Percentiles rank a stretch among this genome's conserved stretches.
Evolutionary conservation across 306 rosid genomes (phyloP).

Genomic region (Prunus salicina): DNA sequence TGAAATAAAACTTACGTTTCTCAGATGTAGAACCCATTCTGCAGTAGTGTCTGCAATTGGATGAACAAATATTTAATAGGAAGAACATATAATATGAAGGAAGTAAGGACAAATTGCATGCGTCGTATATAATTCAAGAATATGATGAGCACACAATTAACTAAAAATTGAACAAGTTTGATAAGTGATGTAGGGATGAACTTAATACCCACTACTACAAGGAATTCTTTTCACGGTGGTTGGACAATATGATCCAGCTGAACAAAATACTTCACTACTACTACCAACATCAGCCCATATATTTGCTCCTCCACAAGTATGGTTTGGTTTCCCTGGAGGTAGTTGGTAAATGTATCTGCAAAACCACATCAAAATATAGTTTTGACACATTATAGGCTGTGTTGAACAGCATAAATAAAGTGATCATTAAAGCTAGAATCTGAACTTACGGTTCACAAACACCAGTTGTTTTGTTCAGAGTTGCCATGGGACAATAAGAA

Average conservation of each 20-base stretch:
- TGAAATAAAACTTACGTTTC: slow-evolving; percentile 50
- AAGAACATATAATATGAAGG: slow-evolving; percentile 14
- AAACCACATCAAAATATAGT: slow-evolving; percentile 11
- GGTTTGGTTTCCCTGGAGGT: slow-evolving; percentile 76
- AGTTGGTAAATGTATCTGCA: slow-evolving; percentile 85
- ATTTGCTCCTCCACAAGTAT: slow-evolving; percentile 96
- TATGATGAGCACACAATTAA: background rate
- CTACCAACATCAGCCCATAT: slow-evolving; percentile 81
- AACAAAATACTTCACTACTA: slow-evolving; percentile 72
- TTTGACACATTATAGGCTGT: background rate
- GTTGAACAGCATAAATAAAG: slow-evolving; percentile 11
- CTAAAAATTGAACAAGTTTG: background rate
- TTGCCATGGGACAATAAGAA: slow-evolving; percentile 85
- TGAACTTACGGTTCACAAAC: slow-evolving; percentile 91
- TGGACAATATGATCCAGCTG: slow-evolving; percentile 92
- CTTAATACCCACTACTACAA: slow-evolving; percentile 79
- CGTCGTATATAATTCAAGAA: background rate
- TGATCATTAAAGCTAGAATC: slow-evolving; percentile 14
- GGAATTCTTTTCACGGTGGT: slow-evolving; percentile 53
- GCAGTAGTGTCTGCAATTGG: slow-evolving; percentile 79
- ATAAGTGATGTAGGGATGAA: slow-evolving; percentile 17
- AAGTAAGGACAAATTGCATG: background rate
- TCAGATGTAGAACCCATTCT: slow-evolving; percentile 83
- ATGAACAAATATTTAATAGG: slow-evolving; percentile 6
- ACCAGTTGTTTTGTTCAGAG: slow-evolving; percentile 68